Base-by-base conservation (phyloP, 768 basidiomycete genomes). In the Tremella yokohamensis region DNA sequence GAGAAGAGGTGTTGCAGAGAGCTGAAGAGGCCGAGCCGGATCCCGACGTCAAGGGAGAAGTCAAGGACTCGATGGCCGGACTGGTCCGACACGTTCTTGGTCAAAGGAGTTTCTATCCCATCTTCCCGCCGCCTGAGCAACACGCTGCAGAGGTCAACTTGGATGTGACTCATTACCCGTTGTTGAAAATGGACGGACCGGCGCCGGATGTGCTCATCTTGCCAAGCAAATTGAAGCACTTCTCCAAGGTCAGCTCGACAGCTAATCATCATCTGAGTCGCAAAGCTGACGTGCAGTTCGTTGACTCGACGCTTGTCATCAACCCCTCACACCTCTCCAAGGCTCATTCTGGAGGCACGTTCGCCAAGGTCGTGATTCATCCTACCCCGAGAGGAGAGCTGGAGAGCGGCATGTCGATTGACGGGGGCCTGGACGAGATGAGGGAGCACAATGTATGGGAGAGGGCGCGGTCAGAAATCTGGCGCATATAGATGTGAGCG, bases 101-200 rank as follows among this genome's bases (percentile, higher is more conserved):
- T 54, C 96, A 99, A 66, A 81, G 90, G 74, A 97, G 91, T 68
- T 96, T 96, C 79, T 99, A 98, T 73, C 96, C 96, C 0, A 77
- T 96, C 40, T 97, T 97, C 76, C 96, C 96, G 8, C 83, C 85
- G 0, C 90, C 96, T 0, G 72, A 81, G 12, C 87, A 88, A 6
- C 76, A 87, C 16, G 80, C 85, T 1, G 80, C 83, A 38, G 90
- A 94, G 69, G 84, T 97, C 57, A 93, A 96, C 70, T 82, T 99
- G 40, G 92, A 96, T 69, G 81, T 96, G 15, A 85, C 87, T 18
- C 94, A 97, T 77, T 82, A 82, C 34, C 78, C 81, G 4, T 76
- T 81, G 20, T 75, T 86, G 48, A 68, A 70, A 60, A 70, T 83
- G 58, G 78, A 82, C 3, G 81, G 81, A 25, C 79, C 77, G 51